These are phyloP conservation scores for Trichoderma sp. DNA, from an alignment of 2,329 filamentous ascomycete genomes.

Conservation along the genomic window DNA sequence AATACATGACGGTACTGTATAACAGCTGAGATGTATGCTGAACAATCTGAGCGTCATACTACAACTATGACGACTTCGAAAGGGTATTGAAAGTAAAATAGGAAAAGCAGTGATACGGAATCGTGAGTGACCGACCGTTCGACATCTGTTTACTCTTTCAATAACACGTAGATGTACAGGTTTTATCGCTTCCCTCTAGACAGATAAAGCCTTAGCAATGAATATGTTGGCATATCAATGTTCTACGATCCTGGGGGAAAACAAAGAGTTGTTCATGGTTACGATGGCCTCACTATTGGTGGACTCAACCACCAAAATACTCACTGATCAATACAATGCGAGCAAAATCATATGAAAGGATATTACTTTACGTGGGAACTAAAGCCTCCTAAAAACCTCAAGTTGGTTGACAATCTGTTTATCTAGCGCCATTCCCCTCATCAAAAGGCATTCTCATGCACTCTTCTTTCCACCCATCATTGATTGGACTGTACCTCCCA, in stretches of 20 bases:
- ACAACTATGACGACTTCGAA: neutral
- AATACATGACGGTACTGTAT: neutral
- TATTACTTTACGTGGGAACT: neutral
- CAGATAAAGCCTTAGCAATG: neutral
- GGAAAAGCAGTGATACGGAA: neutral
- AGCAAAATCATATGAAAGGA: no score
- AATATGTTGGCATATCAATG: neutral
- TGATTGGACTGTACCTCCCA: neutral
- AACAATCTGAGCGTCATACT: neutral
- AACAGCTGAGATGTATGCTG: neutral
- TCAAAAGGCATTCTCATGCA: neutral
- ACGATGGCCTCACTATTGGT: neutral
- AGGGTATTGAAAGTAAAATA: neutral
- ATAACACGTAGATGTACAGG: neutral
- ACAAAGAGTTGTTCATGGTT: neutral
- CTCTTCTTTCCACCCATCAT: neutral
- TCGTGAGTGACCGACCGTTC: neutral
- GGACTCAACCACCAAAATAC: no score
- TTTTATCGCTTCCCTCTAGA: neutral
- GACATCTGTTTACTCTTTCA: neutral
- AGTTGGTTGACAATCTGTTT: neutral
- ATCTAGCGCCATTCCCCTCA: neutral
- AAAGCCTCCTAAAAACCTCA: neutral
- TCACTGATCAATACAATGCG: neutral
- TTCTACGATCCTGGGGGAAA: no score